phyloP scores from a whole-genome alignment of 306 rosid genomes.

The Sphenostylis stenocarpa region DNA sequence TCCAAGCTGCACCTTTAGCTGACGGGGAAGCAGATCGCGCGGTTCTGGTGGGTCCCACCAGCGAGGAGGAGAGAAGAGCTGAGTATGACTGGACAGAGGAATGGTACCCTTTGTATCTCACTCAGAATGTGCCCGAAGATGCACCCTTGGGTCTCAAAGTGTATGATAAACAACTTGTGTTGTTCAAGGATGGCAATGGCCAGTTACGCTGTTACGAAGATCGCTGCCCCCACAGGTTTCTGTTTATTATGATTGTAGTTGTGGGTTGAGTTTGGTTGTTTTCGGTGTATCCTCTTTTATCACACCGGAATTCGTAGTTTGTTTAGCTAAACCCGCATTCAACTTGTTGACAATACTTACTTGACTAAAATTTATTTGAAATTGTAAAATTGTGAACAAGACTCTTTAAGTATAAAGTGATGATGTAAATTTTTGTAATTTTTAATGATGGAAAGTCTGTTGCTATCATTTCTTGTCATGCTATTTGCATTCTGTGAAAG shows the following conservation, averaged over 20 bases:
- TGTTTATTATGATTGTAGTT: not conserved
- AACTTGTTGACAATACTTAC: no score
- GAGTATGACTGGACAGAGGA: constrained; percentile 88
- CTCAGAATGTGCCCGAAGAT: constrained; percentile 70
- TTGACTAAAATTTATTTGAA: no score
- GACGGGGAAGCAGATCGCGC: constrained; percentile 43
- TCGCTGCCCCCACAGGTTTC: constrained; percentile 91
- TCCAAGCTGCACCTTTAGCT: constrained; percentile 37
- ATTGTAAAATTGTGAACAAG: no score
- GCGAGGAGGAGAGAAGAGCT: constrained; percentile 50
- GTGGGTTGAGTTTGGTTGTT: not conserved
- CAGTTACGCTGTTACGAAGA: constrained; percentile 72
- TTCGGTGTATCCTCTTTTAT: no score
- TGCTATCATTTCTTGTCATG: no score
- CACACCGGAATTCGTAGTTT: not conserved
- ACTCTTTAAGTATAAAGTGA: no score
- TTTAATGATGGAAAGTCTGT: no score
- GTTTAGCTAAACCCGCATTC: no score
- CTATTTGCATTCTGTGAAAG: no score
- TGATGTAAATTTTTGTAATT: no score
- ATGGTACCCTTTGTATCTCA: constrained; percentile 91
- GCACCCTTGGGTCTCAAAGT: constrained; percentile 89
- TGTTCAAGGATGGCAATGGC: constrained; percentile 61
- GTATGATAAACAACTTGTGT: constrained; percentile 69
- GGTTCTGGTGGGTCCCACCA: constrained; percentile 53